These are phyloP conservation scores for Cytospora leucostoma DNA, from an alignment of 2,329 filamentous ascomycete genomes.

Conservation along the genomic window DNA sequence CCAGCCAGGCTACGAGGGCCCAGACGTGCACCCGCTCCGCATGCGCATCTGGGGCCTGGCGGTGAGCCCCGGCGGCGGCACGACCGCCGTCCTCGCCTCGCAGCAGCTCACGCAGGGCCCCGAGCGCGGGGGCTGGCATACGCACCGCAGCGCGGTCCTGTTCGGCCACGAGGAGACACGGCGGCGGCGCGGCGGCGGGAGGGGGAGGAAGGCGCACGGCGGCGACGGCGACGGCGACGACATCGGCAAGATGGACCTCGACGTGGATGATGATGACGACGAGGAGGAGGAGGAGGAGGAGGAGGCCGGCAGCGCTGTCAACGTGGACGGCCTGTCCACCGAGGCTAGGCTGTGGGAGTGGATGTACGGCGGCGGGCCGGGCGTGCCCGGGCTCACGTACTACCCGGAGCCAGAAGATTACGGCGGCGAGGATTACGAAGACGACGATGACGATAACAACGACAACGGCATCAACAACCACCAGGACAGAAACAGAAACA, in stretches of 20 bases:
- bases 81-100: slow-evolving; percentile 53
- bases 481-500: no score
- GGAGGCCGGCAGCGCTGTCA: slow-evolving; percentile 16
- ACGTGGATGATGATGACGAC: slow-evolving; percentile 12
- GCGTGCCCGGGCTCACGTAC: slow-evolving; percentile 45
- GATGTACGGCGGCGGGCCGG: slow-evolving; percentile 57
- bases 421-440: slow-evolving; percentile 15
- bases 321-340: slow-evolving; percentile 45
- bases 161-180: slow-evolving; percentile 37
- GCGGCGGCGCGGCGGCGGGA: background rate
- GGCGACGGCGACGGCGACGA: slow-evolving; percentile 27
- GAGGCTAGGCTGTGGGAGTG: slow-evolving; percentile 59
- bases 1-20: slow-evolving; percentile 35
- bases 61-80: slow-evolving; percentile 52
- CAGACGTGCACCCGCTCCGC: slow-evolving; percentile 51
- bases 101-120: slow-evolving; percentile 51
- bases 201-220: slow-evolving; percentile 1
- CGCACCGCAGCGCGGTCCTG: slow-evolving; percentile 40
- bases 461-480: no score
- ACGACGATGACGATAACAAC: slow-evolving; percentile 4
- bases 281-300: slow-evolving; percentile 23
- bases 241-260: background rate
- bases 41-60: slow-evolving; percentile 57
- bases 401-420: slow-evolving; percentile 20
- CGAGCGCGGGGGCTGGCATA: slow-evolving; percentile 44